These are phyloP conservation scores for Apiotrichum domesticum DNA, from an alignment of 1,284 basidiomycete genomes.

Conservation along the genomic window DNA sequence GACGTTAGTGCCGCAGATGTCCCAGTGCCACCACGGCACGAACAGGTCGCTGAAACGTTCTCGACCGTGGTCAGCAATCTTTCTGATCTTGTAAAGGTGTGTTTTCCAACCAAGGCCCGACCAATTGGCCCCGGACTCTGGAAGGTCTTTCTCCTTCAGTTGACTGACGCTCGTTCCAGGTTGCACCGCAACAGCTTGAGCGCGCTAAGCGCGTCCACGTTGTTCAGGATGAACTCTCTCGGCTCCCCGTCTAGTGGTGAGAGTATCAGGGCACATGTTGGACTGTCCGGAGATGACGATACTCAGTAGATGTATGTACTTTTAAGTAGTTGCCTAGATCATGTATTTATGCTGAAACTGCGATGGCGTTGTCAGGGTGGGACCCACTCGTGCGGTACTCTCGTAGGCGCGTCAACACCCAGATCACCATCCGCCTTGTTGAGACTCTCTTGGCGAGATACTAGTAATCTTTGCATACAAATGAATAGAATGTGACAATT, in stretches of 20 bases:
- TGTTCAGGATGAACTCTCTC: slow-evolving; percentile 38
- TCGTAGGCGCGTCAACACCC: no score
- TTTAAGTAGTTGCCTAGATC: not conserved
- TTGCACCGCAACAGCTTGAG: slow-evolving; percentile 34
- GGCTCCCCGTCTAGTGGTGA: slow-evolving; percentile 1
- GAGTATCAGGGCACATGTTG: no score
- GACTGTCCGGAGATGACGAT: no score
- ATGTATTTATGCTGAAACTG: no score
- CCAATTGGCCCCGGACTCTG: not conserved
- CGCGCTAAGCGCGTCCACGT: slow-evolving; percentile 43
- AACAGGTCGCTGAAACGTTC: slow-evolving; percentile 31
- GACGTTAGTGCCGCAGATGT: slow-evolving; percentile 14
- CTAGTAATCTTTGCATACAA: no score
- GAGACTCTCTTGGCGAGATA: not conserved
- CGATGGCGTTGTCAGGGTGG: no score
- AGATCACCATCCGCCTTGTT: no score
- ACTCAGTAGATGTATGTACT: not conserved
- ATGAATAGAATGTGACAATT: not conserved
- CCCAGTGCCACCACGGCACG: slow-evolving; percentile 32
- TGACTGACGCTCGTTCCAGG: slow-evolving; percentile 18
- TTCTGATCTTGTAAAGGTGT: slow-evolving; percentile 31
- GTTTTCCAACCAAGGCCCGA: not conserved
- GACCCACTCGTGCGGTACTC: no score
- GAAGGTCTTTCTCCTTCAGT: no score
- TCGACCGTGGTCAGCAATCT: slow-evolving; percentile 28